A percentile compares a stretch with the other conserved stretches of the same genome.
Conservation (phyloP, 148 eudicot species). For the Mesembryanthemum crystallinum region DNA sequence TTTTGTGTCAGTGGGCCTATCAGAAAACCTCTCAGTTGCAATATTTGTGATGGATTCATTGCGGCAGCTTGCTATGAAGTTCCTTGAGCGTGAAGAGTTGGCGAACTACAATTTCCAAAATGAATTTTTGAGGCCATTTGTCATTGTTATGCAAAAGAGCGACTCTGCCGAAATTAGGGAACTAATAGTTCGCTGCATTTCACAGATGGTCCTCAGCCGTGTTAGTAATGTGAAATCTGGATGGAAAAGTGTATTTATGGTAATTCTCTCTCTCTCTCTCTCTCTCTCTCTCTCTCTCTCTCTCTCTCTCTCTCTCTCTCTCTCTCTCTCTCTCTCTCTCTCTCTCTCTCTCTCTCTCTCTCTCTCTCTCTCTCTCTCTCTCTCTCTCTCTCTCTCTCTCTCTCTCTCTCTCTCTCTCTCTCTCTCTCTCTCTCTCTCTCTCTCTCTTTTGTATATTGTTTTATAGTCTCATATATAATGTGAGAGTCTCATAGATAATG, state of each 20-base stretch:
- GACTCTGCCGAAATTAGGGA: constrained; percentile 88
- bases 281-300: not conserved
- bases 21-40: constrained; percentile 96
- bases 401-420: not conserved
- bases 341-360: not conserved
- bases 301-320: not conserved
- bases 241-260: constrained; percentile 99
- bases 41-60: constrained; percentile 99
- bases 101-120: constrained; percentile 98
- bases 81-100: constrained; percentile 96
- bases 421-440: not conserved
- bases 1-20: constrained; percentile 94
- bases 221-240: constrained; percentile 96
- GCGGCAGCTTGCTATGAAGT: constrained; percentile 98
- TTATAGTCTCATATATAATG: not conserved
- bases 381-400: not conserved
- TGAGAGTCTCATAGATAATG: not conserved
- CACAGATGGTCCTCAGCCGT: constrained; percentile 98
- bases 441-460: not conserved
- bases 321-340: not conserved
- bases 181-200: constrained; percentile 90
- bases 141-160: constrained; percentile 91
- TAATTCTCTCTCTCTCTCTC: constrained; percentile 25
- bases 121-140: constrained; percentile 96
- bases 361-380: not conserved